Evolutionary conservation across 2,329 filamentous ascomycete species (phyloP).

Genomic region (Proliferodiscus dingleyae): DNA sequence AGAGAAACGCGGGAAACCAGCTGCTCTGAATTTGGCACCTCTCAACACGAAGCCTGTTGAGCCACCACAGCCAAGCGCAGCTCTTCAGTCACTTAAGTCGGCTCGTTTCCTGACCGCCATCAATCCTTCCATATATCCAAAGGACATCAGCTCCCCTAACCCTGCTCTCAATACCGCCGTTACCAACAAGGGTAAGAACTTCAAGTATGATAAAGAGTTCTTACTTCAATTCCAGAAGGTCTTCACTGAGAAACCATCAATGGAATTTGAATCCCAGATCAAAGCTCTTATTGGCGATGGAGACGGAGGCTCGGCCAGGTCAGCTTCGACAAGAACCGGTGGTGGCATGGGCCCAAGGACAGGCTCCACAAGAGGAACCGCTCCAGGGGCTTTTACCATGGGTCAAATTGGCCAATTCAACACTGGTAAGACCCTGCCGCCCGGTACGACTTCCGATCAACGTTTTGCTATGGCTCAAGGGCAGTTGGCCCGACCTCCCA

Average conservation of each 20-base stretch:
- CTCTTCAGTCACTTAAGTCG: conserved; percentile 87
- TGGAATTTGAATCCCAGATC: conserved; percentile 90
- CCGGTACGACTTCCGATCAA: conserved; percentile 72
- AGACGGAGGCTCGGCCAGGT: conserved; percentile 57
- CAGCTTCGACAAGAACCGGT: conserved; percentile 58
- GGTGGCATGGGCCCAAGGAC: conserved; percentile 44
- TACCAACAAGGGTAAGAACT: conserved; percentile 72
- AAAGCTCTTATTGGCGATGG: conserved; percentile 79
- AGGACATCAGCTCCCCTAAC: conserved; percentile 82
- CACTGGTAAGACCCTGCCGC: conserved; percentile 58
- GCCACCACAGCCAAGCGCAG: conserved; percentile 86
- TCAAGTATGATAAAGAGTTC: conserved; percentile 95
- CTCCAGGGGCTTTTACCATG: conserved; percentile 56
- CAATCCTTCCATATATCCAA: conserved; percentile 74
- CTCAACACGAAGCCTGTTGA: conserved; percentile 80
- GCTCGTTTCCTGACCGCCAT: conserved; percentile 82
- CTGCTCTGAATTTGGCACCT: conserved; percentile 80
- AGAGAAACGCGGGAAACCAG: conserved; percentile 72
- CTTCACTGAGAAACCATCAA: conserved; percentile 92
- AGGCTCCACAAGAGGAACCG: conserved; percentile 47
- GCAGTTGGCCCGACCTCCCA: conserved; percentile 44
- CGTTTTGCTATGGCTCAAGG: conserved; percentile 64
- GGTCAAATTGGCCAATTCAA: conserved; percentile 61
- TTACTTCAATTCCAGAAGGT: conserved; percentile 93
- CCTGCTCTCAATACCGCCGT: conserved; percentile 81